Conservation (phyloP, 768 basidiomycete genomes). For the Clitopilus hobsonii region DNA sequence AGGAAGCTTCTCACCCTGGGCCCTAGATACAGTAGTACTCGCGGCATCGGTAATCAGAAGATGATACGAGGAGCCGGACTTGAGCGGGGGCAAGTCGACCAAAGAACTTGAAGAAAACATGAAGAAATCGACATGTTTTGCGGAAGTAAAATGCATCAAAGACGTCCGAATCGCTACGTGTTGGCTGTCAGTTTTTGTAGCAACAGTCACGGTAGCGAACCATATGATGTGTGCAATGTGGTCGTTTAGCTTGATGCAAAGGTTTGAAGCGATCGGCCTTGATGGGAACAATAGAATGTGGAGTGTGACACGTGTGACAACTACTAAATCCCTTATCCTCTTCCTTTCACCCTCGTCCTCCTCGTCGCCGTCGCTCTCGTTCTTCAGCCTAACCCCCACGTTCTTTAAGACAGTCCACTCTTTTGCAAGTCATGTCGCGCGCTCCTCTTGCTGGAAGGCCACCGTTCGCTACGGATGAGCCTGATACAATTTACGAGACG, state of each 20-base stretch:
- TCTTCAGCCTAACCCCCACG: constrained; percentile 12
- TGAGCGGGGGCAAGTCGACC: background rate
- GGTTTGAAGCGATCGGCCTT: background rate
- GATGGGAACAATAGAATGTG: constrained; percentile 1
- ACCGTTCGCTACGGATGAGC: constrained; percentile 66
- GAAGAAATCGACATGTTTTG: too few species aligned
- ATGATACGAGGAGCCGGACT: background rate
- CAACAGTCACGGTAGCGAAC: background rate
- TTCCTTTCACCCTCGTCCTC: constrained; percentile 3
- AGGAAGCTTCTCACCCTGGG: background rate
- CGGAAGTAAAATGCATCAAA: too few species aligned
- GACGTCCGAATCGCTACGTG: background rate
- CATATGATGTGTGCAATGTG: background rate
- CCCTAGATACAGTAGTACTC: background rate
- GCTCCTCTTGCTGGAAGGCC: constrained; percentile 57
- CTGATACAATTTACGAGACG: constrained; percentile 54
- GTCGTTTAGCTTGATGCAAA: background rate
- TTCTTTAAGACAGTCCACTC: constrained; percentile 14
- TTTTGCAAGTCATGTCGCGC: constrained; percentile 19
- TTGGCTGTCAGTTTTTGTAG: background rate
- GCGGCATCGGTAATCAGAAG: background rate
- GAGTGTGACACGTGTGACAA: background rate
- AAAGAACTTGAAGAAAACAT: background rate
- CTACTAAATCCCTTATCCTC: constrained; percentile 1
- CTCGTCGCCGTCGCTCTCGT: constrained; percentile 5